Percentiles rank a stretch among this genome's conserved stretches.
Evolutionary conservation across 2,329 filamentous ascomycete genomes (phyloP).

Genomic region (Alternaria incomplexa): DNA sequence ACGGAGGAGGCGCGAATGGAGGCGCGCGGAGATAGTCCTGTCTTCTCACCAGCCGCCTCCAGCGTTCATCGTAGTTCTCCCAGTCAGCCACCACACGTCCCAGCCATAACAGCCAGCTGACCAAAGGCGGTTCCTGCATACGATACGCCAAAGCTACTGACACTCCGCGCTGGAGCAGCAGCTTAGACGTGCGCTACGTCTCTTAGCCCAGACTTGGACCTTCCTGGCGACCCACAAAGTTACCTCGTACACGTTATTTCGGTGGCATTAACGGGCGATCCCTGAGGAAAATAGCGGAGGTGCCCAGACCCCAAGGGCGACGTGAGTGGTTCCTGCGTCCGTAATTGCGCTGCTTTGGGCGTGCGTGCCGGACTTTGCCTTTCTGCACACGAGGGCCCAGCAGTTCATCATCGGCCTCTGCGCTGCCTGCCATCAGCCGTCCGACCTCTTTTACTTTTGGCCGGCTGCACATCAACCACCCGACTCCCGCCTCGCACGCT

Average conservation of each 20-base stretch:
- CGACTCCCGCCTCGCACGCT: slow-evolving; percentile 18
- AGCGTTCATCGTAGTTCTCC: background rate
- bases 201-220: slow-evolving; percentile 7
- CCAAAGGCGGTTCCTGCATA: background rate
- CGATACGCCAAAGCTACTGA: background rate
- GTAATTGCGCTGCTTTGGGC: slow-evolving; percentile 18
- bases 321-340: slow-evolving; percentile 17
- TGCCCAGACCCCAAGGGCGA: slow-evolving; percentile 6
- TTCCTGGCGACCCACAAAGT: slow-evolving; percentile 17
- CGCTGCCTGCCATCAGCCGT: slow-evolving; percentile 7
- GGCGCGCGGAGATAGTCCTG: background rate
- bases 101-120: background rate
- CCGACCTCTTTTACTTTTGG: slow-evolving; percentile 11
- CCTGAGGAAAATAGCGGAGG: slow-evolving; percentile 12
- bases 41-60: background rate
- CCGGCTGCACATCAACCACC: slow-evolving; percentile 9
- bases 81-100: background rate
- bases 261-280: slow-evolving; percentile 19
- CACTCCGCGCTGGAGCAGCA: background rate
- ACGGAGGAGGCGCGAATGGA: background rate
- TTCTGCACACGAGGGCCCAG: slow-evolving; percentile 11
- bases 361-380: slow-evolving; percentile 13
- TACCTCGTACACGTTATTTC: slow-evolving; percentile 31
- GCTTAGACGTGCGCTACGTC: slow-evolving; percentile 6
- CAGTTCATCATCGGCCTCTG: slow-evolving; percentile 14